Percentiles rank a stretch among this genome's conserved stretches.
phyloP scores from a whole-genome alignment of 495 filamentous ascomycete species.

The Tricharina praecox region DNA sequence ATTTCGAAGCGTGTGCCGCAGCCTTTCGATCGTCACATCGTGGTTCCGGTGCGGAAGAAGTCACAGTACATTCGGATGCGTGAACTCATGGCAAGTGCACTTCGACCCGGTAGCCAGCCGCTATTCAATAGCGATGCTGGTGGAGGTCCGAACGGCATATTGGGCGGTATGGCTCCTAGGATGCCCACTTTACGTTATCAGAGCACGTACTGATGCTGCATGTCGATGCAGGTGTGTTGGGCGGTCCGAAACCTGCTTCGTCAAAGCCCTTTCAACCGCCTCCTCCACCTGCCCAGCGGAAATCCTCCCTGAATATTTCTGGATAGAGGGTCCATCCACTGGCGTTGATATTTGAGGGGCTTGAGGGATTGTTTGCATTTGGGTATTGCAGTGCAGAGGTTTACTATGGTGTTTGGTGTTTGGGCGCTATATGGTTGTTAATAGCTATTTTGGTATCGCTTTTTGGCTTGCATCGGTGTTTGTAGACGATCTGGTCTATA shows the following conservation, averaged over 20 bases:
- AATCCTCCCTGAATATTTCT: not conserved
- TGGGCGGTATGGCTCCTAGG: constrained; percentile 2
- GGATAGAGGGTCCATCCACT: not conserved
- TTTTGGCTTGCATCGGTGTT: not conserved
- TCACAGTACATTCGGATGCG: constrained; percentile 75
- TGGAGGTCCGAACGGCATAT: not conserved
- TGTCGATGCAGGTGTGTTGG: not conserved
- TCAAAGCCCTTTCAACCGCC: constrained; percentile 1
- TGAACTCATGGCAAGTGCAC: constrained; percentile 68
- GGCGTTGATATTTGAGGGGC: not conserved
- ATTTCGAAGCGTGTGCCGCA: constrained; percentile 57
- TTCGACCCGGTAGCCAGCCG: constrained; percentile 27
- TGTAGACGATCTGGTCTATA: no score
- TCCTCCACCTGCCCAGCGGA: constrained; percentile 1
- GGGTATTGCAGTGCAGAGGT: not conserved
- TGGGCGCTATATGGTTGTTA: not conserved
- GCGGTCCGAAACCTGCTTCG: not conserved
- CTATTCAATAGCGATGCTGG: constrained; percentile 8
- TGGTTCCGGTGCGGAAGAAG: constrained; percentile 49
- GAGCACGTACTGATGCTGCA: not conserved
- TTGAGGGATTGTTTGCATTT: no score
- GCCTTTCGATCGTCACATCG: constrained; percentile 50
- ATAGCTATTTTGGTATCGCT: not conserved
- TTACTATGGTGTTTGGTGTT: not conserved
- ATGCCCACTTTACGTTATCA: not conserved